These are phyloP conservation scores for Phytophthora agathidicida DNA, from an alignment of 352 stramenopile species.

Conservation along the genomic window DNA sequence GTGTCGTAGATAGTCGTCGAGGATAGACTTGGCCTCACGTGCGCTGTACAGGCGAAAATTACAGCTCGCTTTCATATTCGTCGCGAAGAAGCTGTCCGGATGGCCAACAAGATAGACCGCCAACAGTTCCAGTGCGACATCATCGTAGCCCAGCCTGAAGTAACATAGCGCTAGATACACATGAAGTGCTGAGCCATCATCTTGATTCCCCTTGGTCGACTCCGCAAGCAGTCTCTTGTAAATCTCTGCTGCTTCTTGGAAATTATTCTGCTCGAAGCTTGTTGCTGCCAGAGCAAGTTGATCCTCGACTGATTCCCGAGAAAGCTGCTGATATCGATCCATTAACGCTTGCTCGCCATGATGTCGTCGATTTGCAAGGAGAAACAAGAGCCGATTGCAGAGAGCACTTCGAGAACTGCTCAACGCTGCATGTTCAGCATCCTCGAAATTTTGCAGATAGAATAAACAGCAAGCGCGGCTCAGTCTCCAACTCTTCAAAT, in stretches of 20 bases:
- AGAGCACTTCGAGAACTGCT: slow-evolving; percentile 44
- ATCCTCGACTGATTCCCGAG: slow-evolving; percentile 29
- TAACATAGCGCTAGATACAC: slow-evolving; percentile 84
- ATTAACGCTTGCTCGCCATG: slow-evolving; percentile 81
- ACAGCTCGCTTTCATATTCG: slow-evolving; percentile 73
- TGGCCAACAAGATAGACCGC: slow-evolving; percentile 57
- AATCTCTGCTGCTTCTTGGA: slow-evolving; percentile 66
- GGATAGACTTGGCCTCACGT: slow-evolving; percentile 69
- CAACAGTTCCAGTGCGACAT: slow-evolving; percentile 70
- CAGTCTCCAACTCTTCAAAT: slow-evolving; percentile 49
- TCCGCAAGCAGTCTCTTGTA: slow-evolving; percentile 64
- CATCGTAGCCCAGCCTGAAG: slow-evolving; percentile 74
- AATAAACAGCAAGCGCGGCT: slow-evolving; percentile 64
- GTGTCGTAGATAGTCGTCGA: slow-evolving; percentile 79
- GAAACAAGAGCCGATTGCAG: slow-evolving; percentile 62
- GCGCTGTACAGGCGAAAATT: slow-evolving; percentile 67
- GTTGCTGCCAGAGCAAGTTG: slow-evolving; percentile 52
- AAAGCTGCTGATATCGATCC: slow-evolving; percentile 73
- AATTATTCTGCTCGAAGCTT: slow-evolving; percentile 61
- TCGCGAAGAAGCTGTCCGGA: slow-evolving; percentile 64
- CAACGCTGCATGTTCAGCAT: slow-evolving; percentile 58
- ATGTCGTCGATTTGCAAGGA: slow-evolving; percentile 42
- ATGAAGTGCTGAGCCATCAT: slow-evolving; percentile 45
- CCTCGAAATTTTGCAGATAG: slow-evolving; percentile 51
- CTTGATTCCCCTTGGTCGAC: slow-evolving; percentile 19